Evolutionary conservation across 768 basidiomycete species (phyloP).

Genomic region (Pleurotus eryngii): DNA sequence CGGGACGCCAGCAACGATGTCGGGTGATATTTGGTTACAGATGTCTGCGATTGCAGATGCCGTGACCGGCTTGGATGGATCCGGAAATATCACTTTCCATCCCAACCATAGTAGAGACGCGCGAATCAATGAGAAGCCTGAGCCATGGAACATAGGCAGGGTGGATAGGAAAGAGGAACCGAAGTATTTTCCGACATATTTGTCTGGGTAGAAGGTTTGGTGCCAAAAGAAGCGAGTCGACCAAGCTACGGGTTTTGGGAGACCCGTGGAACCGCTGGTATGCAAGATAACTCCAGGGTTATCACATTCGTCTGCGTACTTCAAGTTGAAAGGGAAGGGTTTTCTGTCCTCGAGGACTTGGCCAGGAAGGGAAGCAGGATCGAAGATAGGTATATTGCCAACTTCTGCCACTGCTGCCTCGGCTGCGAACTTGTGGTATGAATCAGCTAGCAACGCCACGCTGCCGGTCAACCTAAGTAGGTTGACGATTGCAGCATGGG

Average conservation of each 20-base stretch:
- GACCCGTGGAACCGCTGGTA: background rate
- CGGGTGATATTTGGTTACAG: background rate
- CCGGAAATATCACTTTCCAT: background rate
- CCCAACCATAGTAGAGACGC: background rate
- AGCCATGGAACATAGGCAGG: background rate
- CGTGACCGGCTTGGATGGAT: background rate
- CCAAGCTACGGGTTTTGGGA: background rate
- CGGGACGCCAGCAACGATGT: background rate
- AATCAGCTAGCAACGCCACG: background rate
- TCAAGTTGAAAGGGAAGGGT: background rate
- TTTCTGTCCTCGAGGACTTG: background rate
- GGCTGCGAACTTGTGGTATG: background rate
- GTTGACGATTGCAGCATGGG: background rate
- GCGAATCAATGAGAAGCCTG: background rate
- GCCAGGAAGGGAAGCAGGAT: background rate
- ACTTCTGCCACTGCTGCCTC: background rate
- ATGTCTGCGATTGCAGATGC: background rate
- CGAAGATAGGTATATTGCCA: background rate
- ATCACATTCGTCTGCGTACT: background rate
- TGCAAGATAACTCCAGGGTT: background rate
- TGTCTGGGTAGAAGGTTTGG: background rate
- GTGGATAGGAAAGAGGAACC: background rate
- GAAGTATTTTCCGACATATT: background rate
- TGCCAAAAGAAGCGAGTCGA: background rate
- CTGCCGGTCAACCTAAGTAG: background rate